Conservation (phyloP, 2,329 filamentous ascomycete genomes). For the Colletotrichum endophyticum region DNA sequence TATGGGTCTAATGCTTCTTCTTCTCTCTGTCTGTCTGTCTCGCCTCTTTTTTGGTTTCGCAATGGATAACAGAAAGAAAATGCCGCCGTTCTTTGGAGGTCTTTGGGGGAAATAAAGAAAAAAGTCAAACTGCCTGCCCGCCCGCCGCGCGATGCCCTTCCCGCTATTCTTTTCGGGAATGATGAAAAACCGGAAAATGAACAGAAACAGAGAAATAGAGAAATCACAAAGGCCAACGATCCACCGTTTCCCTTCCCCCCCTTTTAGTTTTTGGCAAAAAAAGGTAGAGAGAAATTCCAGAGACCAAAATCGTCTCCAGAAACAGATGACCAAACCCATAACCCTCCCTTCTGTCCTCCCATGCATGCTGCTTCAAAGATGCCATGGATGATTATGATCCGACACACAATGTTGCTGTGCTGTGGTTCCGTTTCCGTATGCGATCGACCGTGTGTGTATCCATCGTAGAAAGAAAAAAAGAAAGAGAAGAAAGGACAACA, state of each 20-base stretch:
- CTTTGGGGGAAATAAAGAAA: background rate
- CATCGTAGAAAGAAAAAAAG: background rate
- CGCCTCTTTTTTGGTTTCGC: background rate
- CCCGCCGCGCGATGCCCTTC: constrained; percentile 17
- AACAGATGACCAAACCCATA: background rate
- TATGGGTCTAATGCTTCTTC: constrained; percentile 11
- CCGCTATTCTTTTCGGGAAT: constrained; percentile 5
- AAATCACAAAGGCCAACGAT: constrained; percentile 6
- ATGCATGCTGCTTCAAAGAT: constrained; percentile 5
- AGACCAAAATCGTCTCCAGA: background rate
- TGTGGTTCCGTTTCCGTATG: constrained; percentile 6
- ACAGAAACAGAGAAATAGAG: background rate
- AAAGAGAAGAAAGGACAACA: background rate
- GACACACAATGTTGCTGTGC: constrained; percentile 7
- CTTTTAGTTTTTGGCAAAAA: background rate
- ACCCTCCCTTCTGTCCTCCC: background rate
- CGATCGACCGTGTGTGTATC: constrained; percentile 2
- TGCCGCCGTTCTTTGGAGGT: background rate
- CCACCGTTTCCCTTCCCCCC: constrained; percentile 1
- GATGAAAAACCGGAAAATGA: constrained; percentile 3
- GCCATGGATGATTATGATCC: constrained; percentile 5
- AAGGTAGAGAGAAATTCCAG: background rate
- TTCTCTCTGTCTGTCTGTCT: background rate
- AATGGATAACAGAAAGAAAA: background rate
- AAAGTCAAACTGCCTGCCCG: constrained; percentile 1